Evolutionary conservation across 768 basidiomycete species (phyloP).

Genomic region (Hemileccinum impolitum): DNA sequence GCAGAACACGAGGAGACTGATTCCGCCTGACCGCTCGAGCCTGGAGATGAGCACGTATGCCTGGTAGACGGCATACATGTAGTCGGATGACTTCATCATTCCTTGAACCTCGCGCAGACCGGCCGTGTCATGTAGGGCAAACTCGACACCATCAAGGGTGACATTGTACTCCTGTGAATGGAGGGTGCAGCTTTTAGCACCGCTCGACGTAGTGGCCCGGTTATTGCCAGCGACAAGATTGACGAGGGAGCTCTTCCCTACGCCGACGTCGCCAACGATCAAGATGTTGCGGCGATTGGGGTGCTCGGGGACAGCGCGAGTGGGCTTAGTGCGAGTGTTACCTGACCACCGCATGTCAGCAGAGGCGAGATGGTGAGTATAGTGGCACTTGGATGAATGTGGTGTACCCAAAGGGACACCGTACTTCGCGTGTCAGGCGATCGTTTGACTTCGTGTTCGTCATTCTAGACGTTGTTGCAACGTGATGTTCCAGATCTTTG

Average conservation of each 20-base stretch:
- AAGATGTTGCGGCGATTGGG: conserved; percentile 22
- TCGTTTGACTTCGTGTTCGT: no score
- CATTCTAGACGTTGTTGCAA: no score
- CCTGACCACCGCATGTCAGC: conserved; percentile 8
- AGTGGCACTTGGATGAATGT: background rate
- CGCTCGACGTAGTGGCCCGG: conserved; percentile 27
- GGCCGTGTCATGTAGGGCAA: conserved; percentile 25
- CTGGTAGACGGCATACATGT: conserved; percentile 26
- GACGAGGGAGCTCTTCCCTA: conserved; percentile 40
- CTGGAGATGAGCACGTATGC: conserved; percentile 33
- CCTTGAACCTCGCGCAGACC: conserved; percentile 27
- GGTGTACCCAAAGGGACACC: no score
- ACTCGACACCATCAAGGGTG: conserved; percentile 15
- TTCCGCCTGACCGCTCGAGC: conserved; percentile 24
- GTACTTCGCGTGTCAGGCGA: no score
- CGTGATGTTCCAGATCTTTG: no score
- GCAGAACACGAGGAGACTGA: conserved; percentile 29
- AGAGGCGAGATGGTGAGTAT: background rate
- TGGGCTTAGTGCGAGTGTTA: conserved; percentile 14
- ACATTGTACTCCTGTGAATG: conserved; percentile 20
- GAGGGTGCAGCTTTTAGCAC: conserved; percentile 37
- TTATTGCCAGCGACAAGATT: conserved; percentile 35
- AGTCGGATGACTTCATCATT: conserved; percentile 21
- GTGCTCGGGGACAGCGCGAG: no score
- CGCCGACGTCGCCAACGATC: conserved; percentile 27